Evolutionary conservation across 106 monocot genomes (phyloP), one percentile per base, ranked within the genome.

Genomic region (Dactylorhiza incarnata): DNA sequence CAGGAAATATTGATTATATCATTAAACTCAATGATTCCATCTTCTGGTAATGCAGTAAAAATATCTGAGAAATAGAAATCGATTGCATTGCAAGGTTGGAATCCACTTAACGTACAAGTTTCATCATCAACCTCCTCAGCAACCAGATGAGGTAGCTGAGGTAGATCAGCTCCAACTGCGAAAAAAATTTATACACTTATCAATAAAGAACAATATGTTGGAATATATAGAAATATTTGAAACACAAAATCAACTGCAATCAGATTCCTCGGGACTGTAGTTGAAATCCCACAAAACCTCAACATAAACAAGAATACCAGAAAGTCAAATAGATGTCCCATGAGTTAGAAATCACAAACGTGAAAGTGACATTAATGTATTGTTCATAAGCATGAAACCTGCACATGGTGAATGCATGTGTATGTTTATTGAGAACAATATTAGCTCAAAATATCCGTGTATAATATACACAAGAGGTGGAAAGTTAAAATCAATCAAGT

Each of bases 121-220:
- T 84, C 79, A 29, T 65, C 65, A 77, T 94, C 93, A 82, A 86
- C 85, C 26, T 84, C 85, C 72, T 87, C 83, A 69, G 80, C 51
- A 77, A 87, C 74, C 26, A 89, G 81, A 78, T 80, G 78, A 50
- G 89, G 85, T 73, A 85, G 82, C 49, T 82, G 80, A 82, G 78
- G 23, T 8, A 71, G 79, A 76, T 80, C 74, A 77, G 75, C 67
- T 71, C 10, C 59, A 68, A 77, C 76, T 82, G 72, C 66, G 74
- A 78, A 51, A 50, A 55, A 12, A 72, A 62, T 25, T 4, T 0
- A 63, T 29, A 37, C 37, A 37, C 37, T 37, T 37, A 37, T 37
- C 37, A 2, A 22, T 59, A 59, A 6, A 22, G 22, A 59, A 59
- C 58, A 19, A 59, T 23, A n/a, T n/a, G n/a, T n/a, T n/a, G n/a